Conservation (phyloP, 2,329 filamentous ascomycete genomes). For the Pyricularia sp. region DNA sequence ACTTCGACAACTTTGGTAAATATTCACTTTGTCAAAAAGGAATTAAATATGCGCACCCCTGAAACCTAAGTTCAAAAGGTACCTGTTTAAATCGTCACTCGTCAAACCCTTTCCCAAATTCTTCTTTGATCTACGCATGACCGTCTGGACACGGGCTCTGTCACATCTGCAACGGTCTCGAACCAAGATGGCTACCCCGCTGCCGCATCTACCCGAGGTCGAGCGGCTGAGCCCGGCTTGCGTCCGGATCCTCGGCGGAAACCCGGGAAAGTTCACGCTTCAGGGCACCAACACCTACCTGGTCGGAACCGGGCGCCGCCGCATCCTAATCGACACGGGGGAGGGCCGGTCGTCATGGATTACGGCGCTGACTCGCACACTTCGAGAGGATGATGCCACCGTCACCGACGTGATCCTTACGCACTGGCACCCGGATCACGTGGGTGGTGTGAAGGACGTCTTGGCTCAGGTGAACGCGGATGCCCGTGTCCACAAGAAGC, state of each 20-base stretch:
- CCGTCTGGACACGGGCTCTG: neutral
- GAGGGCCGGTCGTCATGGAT: slow-evolving; percentile 73
- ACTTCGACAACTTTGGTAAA: neutral
- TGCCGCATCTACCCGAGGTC: slow-evolving; percentile 60
- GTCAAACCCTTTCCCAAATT: neutral
- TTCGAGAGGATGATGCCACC: slow-evolving; percentile 58
- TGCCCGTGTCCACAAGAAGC: slow-evolving; percentile 52
- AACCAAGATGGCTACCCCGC: slow-evolving; percentile 46
- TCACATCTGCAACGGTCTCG: neutral
- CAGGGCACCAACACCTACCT: slow-evolving; percentile 94
- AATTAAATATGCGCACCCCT: neutral
- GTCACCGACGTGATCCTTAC: slow-evolving; percentile 69
- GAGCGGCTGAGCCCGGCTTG: slow-evolving; percentile 69
- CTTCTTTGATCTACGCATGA: neutral
- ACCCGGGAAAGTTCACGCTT: slow-evolving; percentile 72
- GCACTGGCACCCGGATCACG: slow-evolving; percentile 89
- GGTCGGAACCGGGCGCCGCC: slow-evolving; percentile 61
- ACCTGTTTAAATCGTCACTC: neutral
- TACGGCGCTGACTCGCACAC: slow-evolving; percentile 49
- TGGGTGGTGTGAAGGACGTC: slow-evolving; percentile 65
- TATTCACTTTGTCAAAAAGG: neutral
- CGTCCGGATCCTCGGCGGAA: slow-evolving; percentile 79
- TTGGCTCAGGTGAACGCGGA: slow-evolving; percentile 46
- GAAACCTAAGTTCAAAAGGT: neutral
- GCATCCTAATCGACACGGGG: slow-evolving; percentile 84